Conservation (phyloP, 768 basidiomycete genomes). For the Cubamyces lactineus region DNA sequence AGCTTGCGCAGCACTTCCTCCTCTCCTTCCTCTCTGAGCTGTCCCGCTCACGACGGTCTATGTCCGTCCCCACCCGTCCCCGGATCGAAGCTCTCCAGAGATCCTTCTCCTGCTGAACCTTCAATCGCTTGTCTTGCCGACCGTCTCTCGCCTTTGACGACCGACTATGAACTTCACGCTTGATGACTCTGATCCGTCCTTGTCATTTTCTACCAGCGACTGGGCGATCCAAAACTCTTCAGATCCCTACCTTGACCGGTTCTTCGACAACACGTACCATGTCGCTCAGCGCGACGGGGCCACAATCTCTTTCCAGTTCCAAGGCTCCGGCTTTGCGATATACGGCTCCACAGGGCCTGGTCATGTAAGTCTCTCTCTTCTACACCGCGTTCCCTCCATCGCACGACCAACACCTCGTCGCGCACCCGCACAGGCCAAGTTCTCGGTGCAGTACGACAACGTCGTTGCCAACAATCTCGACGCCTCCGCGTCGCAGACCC, state of each 20-base stretch:
- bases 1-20: neutral
- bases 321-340: slow-evolving; percentile 29
- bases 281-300: slow-evolving; percentile 30
- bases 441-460: slow-evolving; percentile 31
- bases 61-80: neutral
- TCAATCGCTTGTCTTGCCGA: no score
- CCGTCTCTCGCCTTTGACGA: neutral
- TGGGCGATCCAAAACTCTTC: slow-evolving; percentile 32
- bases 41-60: neutral
- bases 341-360: slow-evolving; percentile 35
- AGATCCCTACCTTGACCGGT: slow-evolving; percentile 25
- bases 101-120: neutral
- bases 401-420: neutral
- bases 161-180: slow-evolving; percentile 34
- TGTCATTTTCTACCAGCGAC: slow-evolving; percentile 27
- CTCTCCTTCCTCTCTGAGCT: neutral
- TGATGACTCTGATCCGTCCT: slow-evolving; percentile 33
- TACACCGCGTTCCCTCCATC: neutral
- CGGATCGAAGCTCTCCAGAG: neutral
- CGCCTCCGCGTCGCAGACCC: slow-evolving; percentile 21
- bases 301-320: slow-evolving; percentile 28
- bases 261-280: slow-evolving; percentile 35
- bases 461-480: slow-evolving; percentile 25
- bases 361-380: slow-evolving; percentile 28
- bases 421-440: slow-evolving; percentile 23